These are phyloP conservation scores for Arctium lappa DNA, from an alignment of 129 eudicot species.

Conservation along the genomic window DNA sequence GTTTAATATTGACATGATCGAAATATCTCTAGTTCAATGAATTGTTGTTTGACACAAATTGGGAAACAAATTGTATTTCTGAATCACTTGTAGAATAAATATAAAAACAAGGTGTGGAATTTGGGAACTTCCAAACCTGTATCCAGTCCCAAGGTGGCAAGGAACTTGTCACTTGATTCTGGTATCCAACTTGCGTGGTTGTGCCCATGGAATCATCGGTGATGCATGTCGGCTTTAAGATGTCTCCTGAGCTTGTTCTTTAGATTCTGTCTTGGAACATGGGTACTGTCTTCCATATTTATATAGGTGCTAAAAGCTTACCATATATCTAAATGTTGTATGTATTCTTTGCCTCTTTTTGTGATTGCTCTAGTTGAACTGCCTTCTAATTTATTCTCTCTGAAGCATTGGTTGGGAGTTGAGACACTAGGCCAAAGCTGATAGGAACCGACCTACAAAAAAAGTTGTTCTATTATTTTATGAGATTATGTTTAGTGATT, in stretches of 20 bases:
- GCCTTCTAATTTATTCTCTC: background rate
- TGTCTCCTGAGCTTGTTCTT: background rate
- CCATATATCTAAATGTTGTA: background rate
- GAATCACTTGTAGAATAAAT: background rate
- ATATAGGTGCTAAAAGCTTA: background rate
- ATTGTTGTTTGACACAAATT: background rate
- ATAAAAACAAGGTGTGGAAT: background rate
- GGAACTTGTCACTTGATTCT: background rate
- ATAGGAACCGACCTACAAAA: background rate
- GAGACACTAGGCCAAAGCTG: background rate
- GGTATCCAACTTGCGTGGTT: background rate
- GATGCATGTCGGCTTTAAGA: too few relatives aligned
- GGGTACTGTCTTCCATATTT: background rate
- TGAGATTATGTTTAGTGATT: background rate
- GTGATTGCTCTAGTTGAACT: background rate
- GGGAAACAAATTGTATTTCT: background rate
- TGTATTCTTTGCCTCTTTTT: background rate
- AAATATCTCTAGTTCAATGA: background rate
- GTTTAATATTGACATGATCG: background rate
- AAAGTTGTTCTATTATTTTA: background rate
- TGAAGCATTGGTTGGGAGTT: background rate
- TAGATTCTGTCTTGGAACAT: background rate
- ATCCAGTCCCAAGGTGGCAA: background rate
- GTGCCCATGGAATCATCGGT: too few relatives aligned
- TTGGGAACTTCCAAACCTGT: background rate